Evolutionary conservation across 257 asterid genomes (phyloP).

Genomic region (Solanum corneliomulleri): DNA sequence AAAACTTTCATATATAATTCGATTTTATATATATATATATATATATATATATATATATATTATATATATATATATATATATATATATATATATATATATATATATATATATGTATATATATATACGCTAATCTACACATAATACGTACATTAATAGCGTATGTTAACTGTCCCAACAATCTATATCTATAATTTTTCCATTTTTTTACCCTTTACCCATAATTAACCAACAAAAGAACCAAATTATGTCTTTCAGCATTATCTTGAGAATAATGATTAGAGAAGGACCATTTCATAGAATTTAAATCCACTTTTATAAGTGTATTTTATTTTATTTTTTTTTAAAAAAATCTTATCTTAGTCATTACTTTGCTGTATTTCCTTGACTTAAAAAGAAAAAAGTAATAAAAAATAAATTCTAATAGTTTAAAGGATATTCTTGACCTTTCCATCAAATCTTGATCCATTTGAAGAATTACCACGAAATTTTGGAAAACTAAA

Average conservation of each 20-base stretch:
- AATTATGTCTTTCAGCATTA: neutral
- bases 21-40: too few species aligned
- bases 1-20: neutral
- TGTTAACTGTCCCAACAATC: neutral
- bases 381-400: neutral
- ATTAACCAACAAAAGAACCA: neutral
- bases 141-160: neutral
- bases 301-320: neutral
- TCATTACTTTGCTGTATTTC: neutral
- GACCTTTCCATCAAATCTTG: neutral
- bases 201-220: neutral
- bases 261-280: slow-evolving; percentile 4
- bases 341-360: neutral
- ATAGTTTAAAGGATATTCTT: too few species aligned
- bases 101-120: too few species aligned
- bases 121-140: too few species aligned
- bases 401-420: too few species aligned
- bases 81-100: too few species aligned
- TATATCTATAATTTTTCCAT: neutral
- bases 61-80: too few species aligned
- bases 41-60: too few species aligned
- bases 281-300: neutral
- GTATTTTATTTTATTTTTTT: too few species aligned
- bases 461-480: neutral
- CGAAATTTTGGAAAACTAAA: neutral